These are phyloP conservation scores for Trichoderma sp. DNA, from an alignment of 2,329 filamentous ascomycete genomes.

Conservation along the genomic window DNA sequence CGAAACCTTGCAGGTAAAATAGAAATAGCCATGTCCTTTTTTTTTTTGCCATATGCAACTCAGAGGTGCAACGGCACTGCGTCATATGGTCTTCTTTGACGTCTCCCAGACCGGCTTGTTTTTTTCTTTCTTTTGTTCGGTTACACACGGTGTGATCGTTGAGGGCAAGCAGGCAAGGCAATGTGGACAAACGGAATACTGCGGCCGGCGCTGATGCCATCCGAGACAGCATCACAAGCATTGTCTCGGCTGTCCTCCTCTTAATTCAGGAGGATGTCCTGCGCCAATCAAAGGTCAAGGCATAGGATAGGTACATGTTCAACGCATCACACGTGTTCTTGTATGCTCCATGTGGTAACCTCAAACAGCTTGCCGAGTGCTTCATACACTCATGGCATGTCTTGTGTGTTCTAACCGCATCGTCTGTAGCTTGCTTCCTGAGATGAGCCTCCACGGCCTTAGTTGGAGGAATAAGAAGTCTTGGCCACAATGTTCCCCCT, in stretches of 20 bases:
- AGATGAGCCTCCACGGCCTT: background rate
- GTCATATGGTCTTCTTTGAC: background rate
- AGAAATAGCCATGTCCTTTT: background rate
- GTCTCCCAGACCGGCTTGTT: background rate
- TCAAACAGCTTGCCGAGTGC: constrained; percentile 8
- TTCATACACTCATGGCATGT: constrained; percentile 4
- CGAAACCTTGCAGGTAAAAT: constrained; percentile 1
- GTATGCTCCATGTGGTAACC: background rate
- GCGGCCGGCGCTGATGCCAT: no score
- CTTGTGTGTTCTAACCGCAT: constrained; percentile 16
- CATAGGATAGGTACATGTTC: background rate
- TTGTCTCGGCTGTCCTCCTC: background rate
- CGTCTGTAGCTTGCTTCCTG: constrained; percentile 4
- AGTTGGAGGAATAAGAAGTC: background rate
- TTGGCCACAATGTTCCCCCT: background rate
- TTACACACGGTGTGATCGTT: background rate
- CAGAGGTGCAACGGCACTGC: constrained; percentile 10
- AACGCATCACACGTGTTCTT: background rate
- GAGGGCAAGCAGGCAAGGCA: no score
- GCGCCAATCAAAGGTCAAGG: background rate
- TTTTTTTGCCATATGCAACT: constrained; percentile 1
- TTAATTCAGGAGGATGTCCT: background rate
- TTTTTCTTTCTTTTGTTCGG: background rate
- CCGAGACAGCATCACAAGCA: background rate
- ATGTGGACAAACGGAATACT: background rate